Evolutionary conservation across 192 early-diverging fungal genomes (phyloP).

Genomic region (Phycomyces blakesleeanus): DNA sequence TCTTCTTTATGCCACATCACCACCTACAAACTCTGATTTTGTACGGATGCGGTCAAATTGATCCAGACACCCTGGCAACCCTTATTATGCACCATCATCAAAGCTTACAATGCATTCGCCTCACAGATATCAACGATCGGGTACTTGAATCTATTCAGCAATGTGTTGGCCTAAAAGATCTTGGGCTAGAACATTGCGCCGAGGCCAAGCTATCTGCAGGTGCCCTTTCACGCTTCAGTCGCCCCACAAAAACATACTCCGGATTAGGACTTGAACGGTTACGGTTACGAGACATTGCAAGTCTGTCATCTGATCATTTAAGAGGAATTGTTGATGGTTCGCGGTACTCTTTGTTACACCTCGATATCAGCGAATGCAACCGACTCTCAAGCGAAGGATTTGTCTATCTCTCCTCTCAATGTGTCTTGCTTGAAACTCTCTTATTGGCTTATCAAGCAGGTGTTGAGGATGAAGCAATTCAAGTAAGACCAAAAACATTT

Average conservation of each 20-base stretch:
- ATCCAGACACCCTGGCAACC: slow-evolving; percentile 7
- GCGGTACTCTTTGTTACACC: slow-evolving; percentile 11
- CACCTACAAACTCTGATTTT: slow-evolving; percentile 21
- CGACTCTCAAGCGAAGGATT: slow-evolving; percentile 15
- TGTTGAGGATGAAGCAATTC: slow-evolving; percentile 22
- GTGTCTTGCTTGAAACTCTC: slow-evolving; percentile 9
- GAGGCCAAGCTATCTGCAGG: slow-evolving; percentile 15
- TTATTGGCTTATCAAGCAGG: slow-evolving; percentile 24
- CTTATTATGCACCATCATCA: slow-evolving; percentile 17
- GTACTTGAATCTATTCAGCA: slow-evolving; percentile 22
- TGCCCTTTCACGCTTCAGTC: slow-evolving; percentile 20
- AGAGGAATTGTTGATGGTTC: not conserved
- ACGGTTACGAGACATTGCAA: slow-evolving; percentile 28
- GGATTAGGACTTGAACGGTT: slow-evolving; percentile 5
- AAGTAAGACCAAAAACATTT: slow-evolving; percentile 9
- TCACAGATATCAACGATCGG: slow-evolving; percentile 32
- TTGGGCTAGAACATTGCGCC: slow-evolving; percentile 31
- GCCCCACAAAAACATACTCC: not conserved
- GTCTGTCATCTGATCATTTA: slow-evolving; percentile 28
- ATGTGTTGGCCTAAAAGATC: slow-evolving; percentile 12
- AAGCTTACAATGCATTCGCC: slow-evolving; percentile 16
- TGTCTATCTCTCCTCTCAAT: slow-evolving; percentile 10
- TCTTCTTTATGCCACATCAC: slow-evolving; percentile 12
- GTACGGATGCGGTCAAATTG: slow-evolving; percentile 32
- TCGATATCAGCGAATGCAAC: slow-evolving; percentile 31